phyloP scores from a whole-genome alignment of 495 filamentous ascomycete genomes.

The Penicillium lividum region DNA sequence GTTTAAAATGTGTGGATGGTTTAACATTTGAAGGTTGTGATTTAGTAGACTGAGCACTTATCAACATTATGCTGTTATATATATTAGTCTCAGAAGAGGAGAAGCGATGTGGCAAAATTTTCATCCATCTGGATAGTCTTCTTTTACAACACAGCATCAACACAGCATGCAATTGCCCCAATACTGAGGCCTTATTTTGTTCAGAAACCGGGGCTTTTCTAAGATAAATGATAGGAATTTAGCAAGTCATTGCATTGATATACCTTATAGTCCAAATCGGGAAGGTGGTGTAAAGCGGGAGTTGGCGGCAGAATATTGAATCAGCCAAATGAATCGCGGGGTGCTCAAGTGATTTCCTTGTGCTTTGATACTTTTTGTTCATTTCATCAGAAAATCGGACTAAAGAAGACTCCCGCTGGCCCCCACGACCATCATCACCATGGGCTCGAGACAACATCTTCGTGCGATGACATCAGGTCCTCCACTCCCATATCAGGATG shows the following conservation, averaged over 20 bases:
- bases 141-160: too few species aligned
- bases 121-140: too few species aligned
- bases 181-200: too few species aligned
- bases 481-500: slow-evolving; percentile 39
- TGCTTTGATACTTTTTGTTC: not conserved
- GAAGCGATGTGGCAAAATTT: too few species aligned
- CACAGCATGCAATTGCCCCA: too few species aligned
- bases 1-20: too few species aligned
- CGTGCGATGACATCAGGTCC: slow-evolving; percentile 30
- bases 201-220: too few species aligned
- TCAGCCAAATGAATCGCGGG: not conserved
- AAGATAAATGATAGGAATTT: too few species aligned
- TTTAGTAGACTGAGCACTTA: too few species aligned
- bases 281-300: not conserved
- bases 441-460: slow-evolving; percentile 37
- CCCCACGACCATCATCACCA: not conserved
- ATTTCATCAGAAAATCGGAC: not conserved
- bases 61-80: too few species aligned
- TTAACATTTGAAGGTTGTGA: too few species aligned
- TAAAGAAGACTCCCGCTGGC: not conserved
- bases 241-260: not conserved
- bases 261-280: not conserved
- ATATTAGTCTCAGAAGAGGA: too few species aligned
- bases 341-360: not conserved
- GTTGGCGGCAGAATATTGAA: not conserved